phyloP scores from a whole-genome alignment of 768 basidiomycete genomes.

The Suillus subaureus region DNA sequence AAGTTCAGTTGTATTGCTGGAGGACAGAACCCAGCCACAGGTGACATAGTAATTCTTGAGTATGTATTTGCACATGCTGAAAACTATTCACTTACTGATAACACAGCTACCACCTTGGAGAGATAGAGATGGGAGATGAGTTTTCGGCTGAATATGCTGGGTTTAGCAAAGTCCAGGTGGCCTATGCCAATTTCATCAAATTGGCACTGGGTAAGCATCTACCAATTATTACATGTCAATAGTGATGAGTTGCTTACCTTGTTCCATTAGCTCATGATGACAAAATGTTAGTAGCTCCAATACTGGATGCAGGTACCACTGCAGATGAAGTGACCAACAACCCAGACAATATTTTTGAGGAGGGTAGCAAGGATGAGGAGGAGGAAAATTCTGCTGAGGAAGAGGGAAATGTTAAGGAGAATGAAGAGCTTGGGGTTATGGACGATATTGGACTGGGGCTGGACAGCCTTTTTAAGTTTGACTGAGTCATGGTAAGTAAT shows the following conservation, averaged over 20 bases:
- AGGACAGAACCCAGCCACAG: conserved; percentile 6
- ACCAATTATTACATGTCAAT: neutral
- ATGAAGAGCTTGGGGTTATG: neutral
- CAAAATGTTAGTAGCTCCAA: neutral
- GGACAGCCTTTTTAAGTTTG: neutral
- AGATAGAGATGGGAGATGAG: neutral
- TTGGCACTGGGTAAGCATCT: neutral
- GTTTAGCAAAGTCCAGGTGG: neutral
- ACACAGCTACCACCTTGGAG: neutral
- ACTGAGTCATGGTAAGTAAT: no score
- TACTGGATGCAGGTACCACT: neutral
- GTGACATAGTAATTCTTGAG: neutral
- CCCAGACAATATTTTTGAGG: neutral
- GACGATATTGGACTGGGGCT: neutral
- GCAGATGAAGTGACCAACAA: neutral
- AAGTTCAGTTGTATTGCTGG: neutral
- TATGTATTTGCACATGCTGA: neutral
- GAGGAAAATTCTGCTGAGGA: neutral
- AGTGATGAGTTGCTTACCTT: neutral
- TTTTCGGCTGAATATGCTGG: neutral
- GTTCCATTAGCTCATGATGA: neutral
- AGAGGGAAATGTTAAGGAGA: neutral
- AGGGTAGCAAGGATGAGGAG: neutral
- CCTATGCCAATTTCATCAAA: neutral
- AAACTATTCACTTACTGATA: no score